phyloP scores from a whole-genome alignment of 2,329 filamentous ascomycete species.

The Penicillium sp. region DNA sequence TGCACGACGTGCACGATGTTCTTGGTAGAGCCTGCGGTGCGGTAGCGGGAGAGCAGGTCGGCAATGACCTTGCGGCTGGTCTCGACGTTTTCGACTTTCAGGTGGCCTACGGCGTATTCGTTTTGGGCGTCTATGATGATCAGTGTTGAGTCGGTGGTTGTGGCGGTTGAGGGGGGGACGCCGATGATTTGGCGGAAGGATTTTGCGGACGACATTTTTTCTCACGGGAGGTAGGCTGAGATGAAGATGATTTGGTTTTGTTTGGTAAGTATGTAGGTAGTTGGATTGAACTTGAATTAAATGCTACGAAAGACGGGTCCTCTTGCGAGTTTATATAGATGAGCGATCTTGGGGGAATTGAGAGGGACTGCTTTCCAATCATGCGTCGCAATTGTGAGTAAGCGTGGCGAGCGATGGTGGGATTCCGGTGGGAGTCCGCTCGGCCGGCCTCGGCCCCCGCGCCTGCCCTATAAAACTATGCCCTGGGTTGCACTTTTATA shows the following conservation, averaged over 20 bases:
- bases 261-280: neutral
- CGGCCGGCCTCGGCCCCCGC: too few relatives aligned
- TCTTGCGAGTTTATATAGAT: neutral
- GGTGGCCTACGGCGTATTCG: conserved; percentile 63
- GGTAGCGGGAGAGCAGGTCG: conserved; percentile 63
- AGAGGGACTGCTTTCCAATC: neutral
- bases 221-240: neutral
- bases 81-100: conserved; percentile 60
- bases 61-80: conserved; percentile 62
- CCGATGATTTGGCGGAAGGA: conserved; percentile 61
- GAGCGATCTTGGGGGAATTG: neutral
- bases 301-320: neutral
- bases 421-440: conserved; percentile 6
- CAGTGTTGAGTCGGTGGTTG: conserved; percentile 62
- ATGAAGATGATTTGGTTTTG: neutral
- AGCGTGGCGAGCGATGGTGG: neutral
- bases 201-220: conserved; percentile 5
- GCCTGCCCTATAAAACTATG: neutral
- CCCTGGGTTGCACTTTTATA: neutral
- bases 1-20: conserved; percentile 69
- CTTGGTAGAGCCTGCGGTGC: conserved; percentile 49
- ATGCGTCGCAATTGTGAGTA: neutral
- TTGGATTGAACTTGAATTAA: neutral
- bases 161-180: conserved; percentile 59
- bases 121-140: conserved; percentile 75